Conservation (phyloP, 108 stramenopile genomes). For the Cyclotella cryptica region DNA sequence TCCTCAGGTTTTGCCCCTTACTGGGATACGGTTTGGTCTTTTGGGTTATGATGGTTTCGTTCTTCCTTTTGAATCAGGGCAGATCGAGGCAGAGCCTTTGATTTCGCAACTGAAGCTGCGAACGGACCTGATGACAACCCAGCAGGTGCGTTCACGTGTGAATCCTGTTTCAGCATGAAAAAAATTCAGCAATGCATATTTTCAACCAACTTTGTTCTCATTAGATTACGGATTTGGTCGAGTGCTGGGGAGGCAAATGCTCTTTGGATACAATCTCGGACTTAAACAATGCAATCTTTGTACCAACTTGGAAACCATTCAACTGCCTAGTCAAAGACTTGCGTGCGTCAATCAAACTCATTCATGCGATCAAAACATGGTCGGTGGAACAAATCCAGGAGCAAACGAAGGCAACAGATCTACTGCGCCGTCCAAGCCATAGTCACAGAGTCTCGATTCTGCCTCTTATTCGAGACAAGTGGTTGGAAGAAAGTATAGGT, state of each 20-base stretch:
- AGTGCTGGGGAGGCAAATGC: slow-evolving; percentile 4
- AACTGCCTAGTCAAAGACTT: slow-evolving; percentile 1
- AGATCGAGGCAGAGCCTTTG: background rate
- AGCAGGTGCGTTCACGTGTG: background rate
- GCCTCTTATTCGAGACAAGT: slow-evolving; percentile 31
- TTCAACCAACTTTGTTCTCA: background rate
- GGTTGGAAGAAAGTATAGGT: slow-evolving; percentile 40
- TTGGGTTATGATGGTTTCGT: background rate
- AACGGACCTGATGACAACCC: slow-evolving; percentile 6
- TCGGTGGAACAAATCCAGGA: slow-evolving; percentile 9
- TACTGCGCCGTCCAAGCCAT: background rate
- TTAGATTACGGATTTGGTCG: slow-evolving; percentile 1
- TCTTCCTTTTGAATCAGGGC: background rate
- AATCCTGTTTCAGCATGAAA: background rate
- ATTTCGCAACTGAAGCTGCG: background rate
- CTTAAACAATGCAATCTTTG: background rate
- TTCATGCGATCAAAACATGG: background rate
- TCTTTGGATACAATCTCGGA: background rate
- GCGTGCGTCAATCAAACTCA: background rate
- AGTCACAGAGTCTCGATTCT: background rate
- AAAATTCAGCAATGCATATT: background rate
- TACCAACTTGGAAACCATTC: background rate
- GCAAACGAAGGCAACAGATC: background rate
- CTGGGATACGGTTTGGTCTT: background rate
- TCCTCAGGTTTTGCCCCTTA: background rate